Percentiles rank a stretch among this genome's conserved stretches.
Evolutionary conservation across 2,329 filamentous ascomycete genomes (phyloP).

Genomic region (Trichoderma pleuroti): DNA sequence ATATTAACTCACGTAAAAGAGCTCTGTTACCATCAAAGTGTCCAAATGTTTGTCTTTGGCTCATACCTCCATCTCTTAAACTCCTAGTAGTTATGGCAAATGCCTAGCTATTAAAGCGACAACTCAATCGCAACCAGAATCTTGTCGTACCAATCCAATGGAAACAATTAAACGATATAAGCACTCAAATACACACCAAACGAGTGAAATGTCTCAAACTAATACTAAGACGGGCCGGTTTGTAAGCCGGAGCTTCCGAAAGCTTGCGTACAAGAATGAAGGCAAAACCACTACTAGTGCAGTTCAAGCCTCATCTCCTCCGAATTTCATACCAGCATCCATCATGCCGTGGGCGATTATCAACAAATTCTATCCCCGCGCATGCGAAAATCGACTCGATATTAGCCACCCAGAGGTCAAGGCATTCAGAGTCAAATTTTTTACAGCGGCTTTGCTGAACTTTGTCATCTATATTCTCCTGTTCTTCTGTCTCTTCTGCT

Average conservation of each 20-base stretch:
- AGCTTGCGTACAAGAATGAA: background rate
- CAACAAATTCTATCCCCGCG: slow-evolving; percentile 21
- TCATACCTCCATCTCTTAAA: background rate
- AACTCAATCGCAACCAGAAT: background rate
- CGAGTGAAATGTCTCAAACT: background rate
- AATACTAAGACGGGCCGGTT: background rate
- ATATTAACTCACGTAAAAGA: background rate
- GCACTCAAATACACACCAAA: background rate
- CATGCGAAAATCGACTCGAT: slow-evolving; percentile 14
- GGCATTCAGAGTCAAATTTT: slow-evolving; percentile 19
- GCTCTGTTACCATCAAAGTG: background rate
- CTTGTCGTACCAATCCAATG: background rate
- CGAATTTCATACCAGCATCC: background rate
- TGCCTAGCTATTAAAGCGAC: background rate
- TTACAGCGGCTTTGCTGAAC: slow-evolving; percentile 21
- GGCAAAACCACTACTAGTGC: background rate
- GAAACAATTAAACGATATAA: background rate
- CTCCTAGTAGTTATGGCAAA: background rate
- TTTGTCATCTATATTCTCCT: slow-evolving; percentile 41
- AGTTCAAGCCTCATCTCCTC: background rate
- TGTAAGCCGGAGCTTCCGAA: background rate
- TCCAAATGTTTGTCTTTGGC: background rate
- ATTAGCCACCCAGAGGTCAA: slow-evolving; percentile 14
- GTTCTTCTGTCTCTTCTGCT: slow-evolving; percentile 25
- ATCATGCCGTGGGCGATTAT: background rate